Evolutionary conservation across 306 rosid genomes (phyloP), one percentile per base, ranked within the genome.

Genomic region (Prunus mira): DNA sequence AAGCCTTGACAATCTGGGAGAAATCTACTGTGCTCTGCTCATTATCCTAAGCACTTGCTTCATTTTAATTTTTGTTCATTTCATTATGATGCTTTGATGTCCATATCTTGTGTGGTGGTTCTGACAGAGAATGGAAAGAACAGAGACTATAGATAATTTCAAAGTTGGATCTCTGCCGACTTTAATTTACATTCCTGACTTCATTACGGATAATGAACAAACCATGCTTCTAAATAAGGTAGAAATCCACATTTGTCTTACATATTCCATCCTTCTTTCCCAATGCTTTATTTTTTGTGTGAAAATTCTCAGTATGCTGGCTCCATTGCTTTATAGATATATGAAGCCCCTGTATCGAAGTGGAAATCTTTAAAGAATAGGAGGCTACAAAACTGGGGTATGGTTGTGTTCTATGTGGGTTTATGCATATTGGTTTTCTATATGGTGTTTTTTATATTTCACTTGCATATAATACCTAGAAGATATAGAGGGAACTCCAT

Each of bases 381-480:
- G 76, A 89, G 98, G 89, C 87, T 91, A 61, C 97, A 93, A 68
- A 93, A 91, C 85, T 93, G 97, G 97, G 98, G 98, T 93, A 83
- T 56, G 77, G 28, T 76, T 64, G 6, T 52, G 28, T 20, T 71
- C 63, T 51, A 30, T 71, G 7, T 30, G 30, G 38, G 19, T 71
- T 7, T 54, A 43, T 77, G 51, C 19, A 52, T 55, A 49, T 65
- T 65, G 45, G 30, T 32, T 60, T 27, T 50, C 67, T 13, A 55
- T 75, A n/a, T 2, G 19, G 9, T 12, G 46, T 4, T 71, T 56
- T 19, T 43, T 19, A 32, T 38, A 32, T 22, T 74, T 51, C n/a
- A 56, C 43, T 8, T 9, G 7, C 43, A 45, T 56, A 56, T 47
- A 32, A 64, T 47, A 43, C 61, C 15, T 81, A 51, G n/a, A 65